A percentile compares a stretch with the other conserved stretches of the same genome.
Conservation (phyloP, 345 rosid species). For the Pelargonium nanum region DNA sequence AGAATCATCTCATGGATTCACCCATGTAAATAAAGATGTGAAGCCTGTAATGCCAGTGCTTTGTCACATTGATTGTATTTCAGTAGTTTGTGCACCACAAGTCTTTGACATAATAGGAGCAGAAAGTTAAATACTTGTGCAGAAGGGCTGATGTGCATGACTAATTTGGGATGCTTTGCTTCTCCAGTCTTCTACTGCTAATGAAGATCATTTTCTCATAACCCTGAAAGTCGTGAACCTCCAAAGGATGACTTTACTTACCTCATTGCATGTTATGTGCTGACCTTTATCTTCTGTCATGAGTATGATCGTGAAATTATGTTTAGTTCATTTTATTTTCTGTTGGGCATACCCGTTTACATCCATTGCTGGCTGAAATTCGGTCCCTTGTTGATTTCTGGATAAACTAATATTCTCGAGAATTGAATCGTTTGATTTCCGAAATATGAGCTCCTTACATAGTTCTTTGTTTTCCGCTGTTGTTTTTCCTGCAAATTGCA, state of each 20-base stretch:
- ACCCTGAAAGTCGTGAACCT: neutral
- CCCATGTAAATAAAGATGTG: neutral
- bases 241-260: no score
- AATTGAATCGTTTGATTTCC: constrained; percentile 1
- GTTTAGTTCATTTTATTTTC: neutral
- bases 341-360: neutral
- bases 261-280: no score
- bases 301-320: neutral
- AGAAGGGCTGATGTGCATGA: neutral
- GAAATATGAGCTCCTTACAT: neutral
- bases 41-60: neutral
- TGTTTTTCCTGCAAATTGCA: constrained; percentile 7
- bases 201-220: neutral
- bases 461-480: neutral
- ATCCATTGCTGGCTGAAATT: neutral
- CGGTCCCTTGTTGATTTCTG: neutral
- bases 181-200: constrained; percentile 6
- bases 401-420: neutral
- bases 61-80: neutral
- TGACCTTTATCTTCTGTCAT: neutral
- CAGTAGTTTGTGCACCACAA: neutral
- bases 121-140: neutral
- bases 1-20: no score
- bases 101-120: neutral
- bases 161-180: neutral